Evolutionary conservation across 352 stramenopile genomes (phyloP).

Genomic region (Globisporangium orthogonon): DNA sequence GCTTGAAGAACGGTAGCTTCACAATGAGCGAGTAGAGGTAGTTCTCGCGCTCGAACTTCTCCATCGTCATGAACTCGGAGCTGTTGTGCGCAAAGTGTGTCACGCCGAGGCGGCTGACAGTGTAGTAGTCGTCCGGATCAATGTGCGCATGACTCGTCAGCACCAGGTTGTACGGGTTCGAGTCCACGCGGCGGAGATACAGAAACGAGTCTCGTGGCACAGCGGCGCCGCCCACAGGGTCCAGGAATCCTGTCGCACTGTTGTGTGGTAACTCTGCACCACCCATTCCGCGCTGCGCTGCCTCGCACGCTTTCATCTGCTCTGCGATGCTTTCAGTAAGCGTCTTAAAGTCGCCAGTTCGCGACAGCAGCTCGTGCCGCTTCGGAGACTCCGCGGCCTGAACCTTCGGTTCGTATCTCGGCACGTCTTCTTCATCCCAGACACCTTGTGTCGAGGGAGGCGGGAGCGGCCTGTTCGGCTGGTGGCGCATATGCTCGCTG

Average conservation of each 20-base stretch:
- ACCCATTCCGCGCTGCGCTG: not conserved
- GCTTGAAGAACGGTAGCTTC: slow-evolving; percentile 86
- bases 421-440: not conserved
- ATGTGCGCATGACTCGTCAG: slow-evolving; percentile 61
- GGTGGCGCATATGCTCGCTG: not conserved
- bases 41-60: slow-evolving; percentile 90
- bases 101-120: slow-evolving; percentile 81
- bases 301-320: slow-evolving; percentile 17
- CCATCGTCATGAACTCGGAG: slow-evolving; percentile 85
- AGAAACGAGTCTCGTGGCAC: slow-evolving; percentile 61
- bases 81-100: slow-evolving; percentile 80
- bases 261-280: not conserved
- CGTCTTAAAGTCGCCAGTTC: slow-evolving; percentile 41
- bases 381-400: slow-evolving; percentile 9
- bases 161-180: slow-evolving; percentile 71
- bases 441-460: not conserved
- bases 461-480: not conserved
- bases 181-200: slow-evolving; percentile 64
- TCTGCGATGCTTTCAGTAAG: slow-evolving; percentile 54
- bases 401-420: slow-evolving; percentile 1
- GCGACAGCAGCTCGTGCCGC: slow-evolving; percentile 40
- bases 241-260: not conserved
- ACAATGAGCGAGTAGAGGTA: slow-evolving; percentile 81
- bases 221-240: not conserved
- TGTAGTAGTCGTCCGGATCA: slow-evolving; percentile 86